Conservation (phyloP, 495 filamentous ascomycete species). For the Hypoxylon subgilvum region DNA sequence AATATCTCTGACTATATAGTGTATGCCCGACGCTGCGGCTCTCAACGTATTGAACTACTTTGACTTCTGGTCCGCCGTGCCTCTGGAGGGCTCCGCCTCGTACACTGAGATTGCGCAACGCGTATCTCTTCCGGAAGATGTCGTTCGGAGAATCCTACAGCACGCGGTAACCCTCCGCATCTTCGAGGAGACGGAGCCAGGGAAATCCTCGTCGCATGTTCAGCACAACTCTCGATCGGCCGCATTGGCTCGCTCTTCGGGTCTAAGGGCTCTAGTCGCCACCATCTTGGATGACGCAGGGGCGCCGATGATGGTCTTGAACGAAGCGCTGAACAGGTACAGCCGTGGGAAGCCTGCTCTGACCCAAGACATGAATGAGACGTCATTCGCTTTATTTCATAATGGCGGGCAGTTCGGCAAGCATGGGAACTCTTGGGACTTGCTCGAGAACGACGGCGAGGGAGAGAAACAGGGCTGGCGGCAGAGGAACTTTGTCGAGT, state of each 20-base stretch:
- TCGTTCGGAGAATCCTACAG: slow-evolving; percentile 49
- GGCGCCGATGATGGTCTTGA: slow-evolving; percentile 69
- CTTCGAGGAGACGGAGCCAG: slow-evolving; percentile 49
- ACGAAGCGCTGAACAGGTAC: slow-evolving; percentile 32
- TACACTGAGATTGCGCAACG: slow-evolving; percentile 43
- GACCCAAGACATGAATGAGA: slow-evolving; percentile 37
- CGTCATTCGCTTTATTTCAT: slow-evolving; percentile 38
- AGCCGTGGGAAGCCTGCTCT: slow-evolving; percentile 32
- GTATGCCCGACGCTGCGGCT: slow-evolving; percentile 34
- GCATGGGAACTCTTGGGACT: slow-evolving; percentile 39
- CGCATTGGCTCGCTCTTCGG: slow-evolving; percentile 32
- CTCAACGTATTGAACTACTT: slow-evolving; percentile 43
- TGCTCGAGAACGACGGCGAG: slow-evolving; percentile 42
- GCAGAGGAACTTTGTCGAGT: slow-evolving; percentile 39
- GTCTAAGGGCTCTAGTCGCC: slow-evolving; percentile 66
- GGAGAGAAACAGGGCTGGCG: slow-evolving; percentile 40
- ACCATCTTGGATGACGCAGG: slow-evolving; percentile 72
- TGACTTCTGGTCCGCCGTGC: slow-evolving; percentile 44
- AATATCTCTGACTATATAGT: slow-evolving; percentile 21
- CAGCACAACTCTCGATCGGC: slow-evolving; percentile 43
- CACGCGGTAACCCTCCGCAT: slow-evolving; percentile 53
- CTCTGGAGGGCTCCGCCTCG: slow-evolving; percentile 43
- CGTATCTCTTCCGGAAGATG: slow-evolving; percentile 35
- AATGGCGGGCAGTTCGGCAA: slow-evolving; percentile 35
- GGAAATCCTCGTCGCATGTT: slow-evolving; percentile 29